These are phyloP conservation scores for Exophiala xenobiotica DNA, from an alignment of 2,329 filamentous ascomycete genomes.

Conservation along the genomic window DNA sequence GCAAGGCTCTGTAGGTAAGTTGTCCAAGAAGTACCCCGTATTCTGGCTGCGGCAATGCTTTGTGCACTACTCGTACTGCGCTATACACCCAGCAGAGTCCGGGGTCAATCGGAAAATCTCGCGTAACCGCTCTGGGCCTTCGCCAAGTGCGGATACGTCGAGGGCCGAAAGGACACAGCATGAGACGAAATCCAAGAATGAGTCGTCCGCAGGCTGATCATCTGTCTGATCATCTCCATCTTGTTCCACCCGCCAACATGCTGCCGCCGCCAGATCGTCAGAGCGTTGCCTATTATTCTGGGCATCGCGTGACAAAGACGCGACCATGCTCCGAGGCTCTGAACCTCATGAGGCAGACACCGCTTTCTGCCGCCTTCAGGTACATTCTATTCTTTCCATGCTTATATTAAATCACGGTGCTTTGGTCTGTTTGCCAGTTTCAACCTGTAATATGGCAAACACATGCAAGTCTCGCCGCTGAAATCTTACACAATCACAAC, in stretches of 20 bases:
- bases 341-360: neutral
- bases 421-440: neutral
- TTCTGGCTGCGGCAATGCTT: too few relatives aligned
- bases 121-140: neutral
- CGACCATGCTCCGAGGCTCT: neutral
- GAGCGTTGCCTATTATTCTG: neutral
- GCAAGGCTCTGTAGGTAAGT: neutral
- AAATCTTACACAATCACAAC: neutral
- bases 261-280: too few relatives aligned
- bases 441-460: neutral
- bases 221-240: too few relatives aligned
- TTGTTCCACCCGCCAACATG: too few relatives aligned
- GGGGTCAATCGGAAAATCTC: conserved; percentile 1
- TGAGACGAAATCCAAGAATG: too few relatives aligned
- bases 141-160: neutral
- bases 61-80: too few relatives aligned
- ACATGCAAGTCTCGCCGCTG: neutral
- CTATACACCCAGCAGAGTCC: too few relatives aligned
- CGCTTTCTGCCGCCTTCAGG: neutral
- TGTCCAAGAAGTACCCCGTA: too few relatives aligned
- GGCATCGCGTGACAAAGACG: neutral
- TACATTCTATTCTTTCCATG: neutral
- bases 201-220: too few relatives aligned
- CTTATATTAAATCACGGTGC: neutral
- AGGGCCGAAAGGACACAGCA: neutral